Conservation (phyloP, 2,329 filamentous ascomycete species). For the Alternaria brassicae region DNA sequence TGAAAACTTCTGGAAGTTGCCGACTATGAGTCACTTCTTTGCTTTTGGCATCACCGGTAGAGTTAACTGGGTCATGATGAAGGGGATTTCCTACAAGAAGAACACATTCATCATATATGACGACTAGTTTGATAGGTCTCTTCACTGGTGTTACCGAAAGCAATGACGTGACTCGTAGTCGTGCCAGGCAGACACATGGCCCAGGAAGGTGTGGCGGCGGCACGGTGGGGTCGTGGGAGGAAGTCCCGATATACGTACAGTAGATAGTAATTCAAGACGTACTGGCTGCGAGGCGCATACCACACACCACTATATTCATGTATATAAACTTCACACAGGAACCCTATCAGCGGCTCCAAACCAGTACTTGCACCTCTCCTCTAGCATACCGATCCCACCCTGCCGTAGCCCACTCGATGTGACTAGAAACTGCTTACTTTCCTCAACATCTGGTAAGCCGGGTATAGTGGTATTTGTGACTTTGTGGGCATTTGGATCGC, state of each 20-base stretch:
- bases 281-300: background rate
- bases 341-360: conserved; percentile 55
- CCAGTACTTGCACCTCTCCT: conserved; percentile 63
- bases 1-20: background rate
- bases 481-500: conserved; percentile 65
- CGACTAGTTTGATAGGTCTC: background rate
- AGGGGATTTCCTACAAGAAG: background rate
- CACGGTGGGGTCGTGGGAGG: background rate
- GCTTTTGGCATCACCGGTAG: background rate
- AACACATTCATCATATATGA: background rate
- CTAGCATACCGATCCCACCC: conserved; percentile 50
- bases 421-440: conserved; percentile 61
- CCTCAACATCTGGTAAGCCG: conserved; percentile 56
- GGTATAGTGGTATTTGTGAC: conserved; percentile 55
- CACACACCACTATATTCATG: background rate
- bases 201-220: background rate
- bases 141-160: background rate
- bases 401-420: conserved; percentile 55
- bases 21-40: background rate
- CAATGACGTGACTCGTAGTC: background rate
- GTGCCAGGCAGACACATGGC: background rate
- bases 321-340: conserved; percentile 48
- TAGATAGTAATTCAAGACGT: background rate
- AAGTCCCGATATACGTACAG: background rate
- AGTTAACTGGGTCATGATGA: background rate